Base-by-base conservation (phyloP, 148 eudicot species). In the Arctostaphylos glauca region DNA sequence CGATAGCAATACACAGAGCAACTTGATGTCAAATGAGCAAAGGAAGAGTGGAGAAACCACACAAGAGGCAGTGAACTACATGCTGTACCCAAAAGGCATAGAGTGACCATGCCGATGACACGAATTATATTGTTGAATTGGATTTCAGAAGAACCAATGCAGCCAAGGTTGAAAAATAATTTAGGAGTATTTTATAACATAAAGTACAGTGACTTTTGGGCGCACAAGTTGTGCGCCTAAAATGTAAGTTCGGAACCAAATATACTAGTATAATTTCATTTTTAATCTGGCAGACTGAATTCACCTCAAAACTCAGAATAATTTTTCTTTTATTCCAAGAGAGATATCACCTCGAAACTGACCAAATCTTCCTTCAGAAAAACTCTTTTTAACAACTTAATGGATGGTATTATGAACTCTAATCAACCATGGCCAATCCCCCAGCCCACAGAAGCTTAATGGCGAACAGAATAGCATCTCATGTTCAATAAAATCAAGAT, bases 141-240 rank as follows among this genome's bases (percentile, higher is more conserved):
- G 23, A 59, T 19, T 43, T 15, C 15, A 77, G 48, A 38, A 77
- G 41, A 77, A 54, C 48, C 48, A 55, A 77, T 55, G 12, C 14
- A 15, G 18, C 64, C 80, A 8, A 38, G 66, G 38, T 55, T 31
- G 80, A 54, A 10, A 77, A 54, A 77, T n/a, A 75, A n/a, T 74
- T 74, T 4, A 48, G 23, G 6, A 48, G 38, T 31, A 41, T 74
- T 74, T 19, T 25, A 52, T 23, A 48, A 25, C 79, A 50, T 31
- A 5, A 8, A 21, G 15, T n/a, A 49, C 49, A 46, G 21, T n/a
- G 25, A 74, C 7, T 48, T 47, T 74, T 8, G 77, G 77, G 48
- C 48, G 53, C 38, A 48, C 15, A 47, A 74, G 46, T 19, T 38
- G 38, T 74, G 18, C 1, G 3, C 10, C n/a, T 15, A 46, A 3